phyloP scores from a whole-genome alignment of 345 rosid species.

The Lumnitzera littorea region DNA sequence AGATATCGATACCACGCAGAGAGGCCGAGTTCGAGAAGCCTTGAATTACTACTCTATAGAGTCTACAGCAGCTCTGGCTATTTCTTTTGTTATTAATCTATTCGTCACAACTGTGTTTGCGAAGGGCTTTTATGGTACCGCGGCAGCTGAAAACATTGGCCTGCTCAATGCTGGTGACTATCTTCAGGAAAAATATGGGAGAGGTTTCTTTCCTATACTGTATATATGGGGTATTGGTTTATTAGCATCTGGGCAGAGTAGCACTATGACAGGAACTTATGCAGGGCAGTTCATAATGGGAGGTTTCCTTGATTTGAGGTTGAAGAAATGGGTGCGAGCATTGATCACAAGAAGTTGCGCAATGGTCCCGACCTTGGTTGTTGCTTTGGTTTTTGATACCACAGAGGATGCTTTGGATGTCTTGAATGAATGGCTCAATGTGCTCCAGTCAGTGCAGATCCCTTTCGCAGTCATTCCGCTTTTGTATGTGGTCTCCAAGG shows the following conservation, averaged over 20 bases:
- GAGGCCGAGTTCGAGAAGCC: conserved; percentile 15
- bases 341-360: conserved; percentile 19
- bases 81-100: conserved; percentile 16
- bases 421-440: conserved; percentile 16
- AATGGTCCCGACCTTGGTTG: conserved; percentile 8
- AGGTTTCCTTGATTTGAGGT: conserved; percentile 13
- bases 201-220: conserved; percentile 8
- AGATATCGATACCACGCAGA: conserved; percentile 8
- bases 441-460: conserved; percentile 18
- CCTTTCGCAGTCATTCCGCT: conserved; percentile 18
- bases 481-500: conserved; percentile 15
- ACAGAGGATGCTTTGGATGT: conserved; percentile 11
- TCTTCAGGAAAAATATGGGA: conserved; percentile 16
- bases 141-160: conserved; percentile 10
- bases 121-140: conserved; percentile 13
- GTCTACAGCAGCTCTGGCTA: conserved; percentile 5
- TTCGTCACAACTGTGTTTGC: conserved; percentile 15
- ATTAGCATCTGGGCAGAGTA: conserved; percentile 19
- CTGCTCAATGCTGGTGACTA: conserved; percentile 7
- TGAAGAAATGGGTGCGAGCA: conserved; percentile 20
- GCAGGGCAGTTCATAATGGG: conserved; percentile 21
- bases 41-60: conserved; percentile 15
- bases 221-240: conserved; percentile 20
- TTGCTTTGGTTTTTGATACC: conserved; percentile 11
- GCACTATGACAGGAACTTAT: conserved; percentile 17